Percentiles rank a stretch among this genome's conserved stretches.
phyloP scores from a whole-genome alignment of 768 basidiomycete species.

The Lactifluus subvellereus region DNA sequence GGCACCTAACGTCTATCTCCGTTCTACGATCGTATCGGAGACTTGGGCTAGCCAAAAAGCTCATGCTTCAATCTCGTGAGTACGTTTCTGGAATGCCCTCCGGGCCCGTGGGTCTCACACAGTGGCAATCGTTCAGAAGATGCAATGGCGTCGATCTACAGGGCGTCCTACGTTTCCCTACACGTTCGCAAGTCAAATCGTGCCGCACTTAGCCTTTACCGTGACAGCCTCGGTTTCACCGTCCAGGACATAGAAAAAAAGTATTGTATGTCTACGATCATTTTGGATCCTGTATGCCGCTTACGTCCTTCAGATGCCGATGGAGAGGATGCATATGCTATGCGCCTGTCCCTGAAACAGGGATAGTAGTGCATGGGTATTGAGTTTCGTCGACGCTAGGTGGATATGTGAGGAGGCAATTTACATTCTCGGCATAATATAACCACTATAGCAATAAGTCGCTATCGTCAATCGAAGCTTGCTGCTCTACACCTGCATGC shows the following conservation, averaged over 20 bases:
- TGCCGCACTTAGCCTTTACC: slow-evolving; percentile 83
- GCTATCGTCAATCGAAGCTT: background rate
- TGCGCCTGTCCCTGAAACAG: slow-evolving; percentile 61
- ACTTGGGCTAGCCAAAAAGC: slow-evolving; percentile 87
- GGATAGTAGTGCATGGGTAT: background rate
- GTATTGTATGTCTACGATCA: slow-evolving; percentile 64
- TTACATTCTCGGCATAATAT: background rate
- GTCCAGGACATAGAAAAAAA: slow-evolving; percentile 81
- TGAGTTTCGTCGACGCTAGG: background rate
- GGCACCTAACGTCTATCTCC: slow-evolving; percentile 96
- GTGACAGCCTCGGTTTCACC: slow-evolving; percentile 84
- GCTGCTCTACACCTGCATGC: background rate
- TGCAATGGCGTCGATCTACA: slow-evolving; percentile 86
- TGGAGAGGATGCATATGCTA: slow-evolving; percentile 91
- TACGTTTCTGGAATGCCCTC: slow-evolving; percentile 15
- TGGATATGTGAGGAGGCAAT: background rate
- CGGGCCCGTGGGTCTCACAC: background rate
- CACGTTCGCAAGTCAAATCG: slow-evolving; percentile 96
- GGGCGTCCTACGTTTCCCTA: slow-evolving; percentile 76
- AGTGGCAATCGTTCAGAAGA: slow-evolving; percentile 50
- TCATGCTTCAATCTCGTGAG: slow-evolving; percentile 92
- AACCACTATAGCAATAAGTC: slow-evolving; percentile 12
- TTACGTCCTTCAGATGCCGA: slow-evolving; percentile 63
- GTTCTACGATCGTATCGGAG: slow-evolving; percentile 86
- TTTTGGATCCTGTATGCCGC: slow-evolving; percentile 20